Evolutionary conservation across 2,329 filamentous ascomycete species (phyloP).

Genomic region (Monilinia aucupariae): DNA sequence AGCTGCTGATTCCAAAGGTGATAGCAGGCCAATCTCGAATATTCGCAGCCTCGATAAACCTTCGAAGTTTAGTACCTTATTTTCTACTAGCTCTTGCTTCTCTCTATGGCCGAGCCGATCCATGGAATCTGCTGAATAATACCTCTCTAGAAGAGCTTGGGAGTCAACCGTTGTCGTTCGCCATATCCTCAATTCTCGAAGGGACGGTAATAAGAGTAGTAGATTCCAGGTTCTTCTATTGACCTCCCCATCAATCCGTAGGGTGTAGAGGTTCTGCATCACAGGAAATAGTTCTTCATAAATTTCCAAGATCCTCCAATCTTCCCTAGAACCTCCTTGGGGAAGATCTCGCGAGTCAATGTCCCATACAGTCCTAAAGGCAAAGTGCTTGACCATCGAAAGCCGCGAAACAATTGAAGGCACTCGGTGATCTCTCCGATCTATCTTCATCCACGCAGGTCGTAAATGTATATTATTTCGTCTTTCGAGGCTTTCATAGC

Average conservation of each 20-base stretch:
- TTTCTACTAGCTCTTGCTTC: slow-evolving; percentile 3
- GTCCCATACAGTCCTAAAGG: slow-evolving; percentile 17
- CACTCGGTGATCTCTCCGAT: neutral
- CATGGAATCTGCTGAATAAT: neutral
- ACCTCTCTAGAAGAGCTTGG: slow-evolving; percentile 9
- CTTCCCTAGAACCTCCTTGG: slow-evolving; percentile 11
- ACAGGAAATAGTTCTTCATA: slow-evolving; percentile 2
- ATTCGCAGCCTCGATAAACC: slow-evolving; percentile 12
- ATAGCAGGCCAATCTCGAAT: slow-evolving; percentile 16
- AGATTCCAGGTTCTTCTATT: slow-evolving; percentile 11
- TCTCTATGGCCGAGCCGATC: neutral
- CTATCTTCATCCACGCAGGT: neutral
- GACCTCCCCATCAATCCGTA: slow-evolving; percentile 16
- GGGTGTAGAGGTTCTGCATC: slow-evolving; percentile 5
- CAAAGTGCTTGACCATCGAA: slow-evolving; percentile 7
- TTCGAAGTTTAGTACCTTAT: slow-evolving; percentile 12
- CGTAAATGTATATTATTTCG: neutral
- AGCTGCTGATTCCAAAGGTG: slow-evolving; percentile 16
- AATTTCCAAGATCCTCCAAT: neutral
- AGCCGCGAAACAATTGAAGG: slow-evolving; percentile 13
- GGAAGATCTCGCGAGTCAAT: slow-evolving; percentile 13
- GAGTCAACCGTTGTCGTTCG: slow-evolving; percentile 14
- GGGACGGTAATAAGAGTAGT: slow-evolving; percentile 7
- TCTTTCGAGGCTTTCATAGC: slow-evolving; percentile 8
- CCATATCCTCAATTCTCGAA: slow-evolving; percentile 17